A percentile compares a stretch with the other conserved stretches of the same genome.
phyloP scores from a whole-genome alignment of 2,329 filamentous ascomycete genomes.

The Talaromyces marneffei region DNA sequence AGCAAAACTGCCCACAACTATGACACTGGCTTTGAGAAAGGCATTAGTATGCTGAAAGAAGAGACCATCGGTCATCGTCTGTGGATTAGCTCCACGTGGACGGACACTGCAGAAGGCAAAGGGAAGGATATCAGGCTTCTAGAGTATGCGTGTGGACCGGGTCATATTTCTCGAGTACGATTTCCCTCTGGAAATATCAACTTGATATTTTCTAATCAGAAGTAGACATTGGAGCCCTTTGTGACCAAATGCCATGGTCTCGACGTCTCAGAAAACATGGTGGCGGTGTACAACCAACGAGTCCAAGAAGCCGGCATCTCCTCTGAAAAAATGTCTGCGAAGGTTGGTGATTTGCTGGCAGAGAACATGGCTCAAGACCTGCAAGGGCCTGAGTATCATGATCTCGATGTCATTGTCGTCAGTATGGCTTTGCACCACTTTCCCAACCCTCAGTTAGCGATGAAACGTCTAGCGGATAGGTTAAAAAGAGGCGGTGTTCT shows the following conservation, averaged over 20 bases:
- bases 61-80: slow-evolving; percentile 50
- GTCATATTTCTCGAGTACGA: slow-evolving; percentile 58
- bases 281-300: slow-evolving; percentile 58
- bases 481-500: slow-evolving; percentile 61
- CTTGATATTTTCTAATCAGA: not conserved
- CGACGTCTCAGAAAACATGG: slow-evolving; percentile 67
- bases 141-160: slow-evolving; percentile 73
- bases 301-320: slow-evolving; percentile 48
- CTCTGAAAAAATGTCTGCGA: slow-evolving; percentile 50
- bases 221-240: slow-evolving; percentile 55
- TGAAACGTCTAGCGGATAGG: slow-evolving; percentile 54
- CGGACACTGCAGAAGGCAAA: slow-evolving; percentile 26
- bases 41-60: slow-evolving; percentile 49
- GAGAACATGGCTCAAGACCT: slow-evolving; percentile 51
- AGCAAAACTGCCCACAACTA: slow-evolving; percentile 53
- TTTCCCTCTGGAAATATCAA: not conserved
- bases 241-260: slow-evolving; percentile 61
- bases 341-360: slow-evolving; percentile 53
- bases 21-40: slow-evolving; percentile 52
- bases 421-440: slow-evolving; percentile 64
- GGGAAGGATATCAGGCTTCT: slow-evolving; percentile 48
- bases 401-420: slow-evolving; percentile 63
- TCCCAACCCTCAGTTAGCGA: slow-evolving; percentile 56
- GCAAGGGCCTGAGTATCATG: slow-evolving; percentile 55
- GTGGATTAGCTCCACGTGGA: slow-evolving; percentile 59